These are phyloP conservation scores for Ministeria vibrans DNA, from an alignment of 78 protist species.

Conservation along the genomic window DNA sequence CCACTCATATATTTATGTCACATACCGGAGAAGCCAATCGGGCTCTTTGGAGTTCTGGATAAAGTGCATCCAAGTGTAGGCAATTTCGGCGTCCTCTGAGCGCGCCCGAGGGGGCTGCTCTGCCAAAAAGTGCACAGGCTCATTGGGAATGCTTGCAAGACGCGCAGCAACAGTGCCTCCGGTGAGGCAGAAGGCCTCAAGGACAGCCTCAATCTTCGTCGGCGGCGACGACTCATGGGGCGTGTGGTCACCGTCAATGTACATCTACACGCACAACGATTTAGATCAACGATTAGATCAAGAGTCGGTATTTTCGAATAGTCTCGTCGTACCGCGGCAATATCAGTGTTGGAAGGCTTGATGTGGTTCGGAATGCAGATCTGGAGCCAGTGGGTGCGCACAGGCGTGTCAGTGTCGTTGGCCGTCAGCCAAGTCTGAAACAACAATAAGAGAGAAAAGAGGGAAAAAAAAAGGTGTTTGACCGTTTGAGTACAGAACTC, in stretches of 20 bases:
- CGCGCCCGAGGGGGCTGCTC: conserved; percentile 5
- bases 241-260: not conserved
- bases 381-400: not conserved
- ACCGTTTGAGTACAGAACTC: too few species aligned
- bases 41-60: conserved; percentile 14
- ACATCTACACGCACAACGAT: too few species aligned
- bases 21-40: conserved; percentile 52
- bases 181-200: not conserved
- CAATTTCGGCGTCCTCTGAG: conserved; percentile 41
- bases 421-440: not conserved
- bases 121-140: not conserved
- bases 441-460: not conserved
- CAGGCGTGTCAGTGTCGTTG: not conserved
- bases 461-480: too few species aligned
- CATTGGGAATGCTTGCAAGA: not conserved
- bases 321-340: not conserved
- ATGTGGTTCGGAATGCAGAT: not conserved
- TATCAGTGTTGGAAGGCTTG: not conserved
- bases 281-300: too few species aligned
- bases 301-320: not conserved
- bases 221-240: not conserved
- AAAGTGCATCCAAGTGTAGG: conserved; percentile 60
- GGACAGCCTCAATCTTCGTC: not conserved
- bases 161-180: not conserved
- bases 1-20: too few species aligned